phyloP scores from a whole-genome alignment of 2,329 filamentous ascomycete species.

The Ceratocystis huliohia region DNA sequence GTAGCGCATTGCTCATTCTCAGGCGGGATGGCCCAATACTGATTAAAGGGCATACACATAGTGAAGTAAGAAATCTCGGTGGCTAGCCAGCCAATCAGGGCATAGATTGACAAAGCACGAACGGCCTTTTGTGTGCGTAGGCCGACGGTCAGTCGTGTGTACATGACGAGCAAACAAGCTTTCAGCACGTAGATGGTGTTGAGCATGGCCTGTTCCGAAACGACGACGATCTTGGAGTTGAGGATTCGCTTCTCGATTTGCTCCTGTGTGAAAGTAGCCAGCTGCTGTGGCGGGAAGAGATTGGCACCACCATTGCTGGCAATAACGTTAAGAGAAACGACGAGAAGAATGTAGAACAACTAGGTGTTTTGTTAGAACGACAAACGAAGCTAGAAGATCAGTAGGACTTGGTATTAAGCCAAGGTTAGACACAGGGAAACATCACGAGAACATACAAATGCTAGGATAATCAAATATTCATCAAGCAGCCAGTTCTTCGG shows the following conservation, averaged over 20 bases:
- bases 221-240: slow-evolving; percentile 50
- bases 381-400: not conserved
- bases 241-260: slow-evolving; percentile 31
- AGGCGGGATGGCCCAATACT: slow-evolving; percentile 47
- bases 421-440: not conserved
- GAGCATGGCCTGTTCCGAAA: slow-evolving; percentile 50
- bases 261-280: slow-evolving; percentile 14
- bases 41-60: slow-evolving; percentile 42
- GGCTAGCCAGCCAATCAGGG: slow-evolving; percentile 35
- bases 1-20: slow-evolving; percentile 43
- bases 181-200: slow-evolving; percentile 46
- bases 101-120: slow-evolving; percentile 38
- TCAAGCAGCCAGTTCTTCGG: slow-evolving; percentile 20
- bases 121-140: slow-evolving; percentile 37
- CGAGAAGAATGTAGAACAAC: slow-evolving; percentile 35
- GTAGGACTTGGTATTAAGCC: not conserved
- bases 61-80: slow-evolving; percentile 39
- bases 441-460: slow-evolving; percentile 16
- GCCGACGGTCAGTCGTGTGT: slow-evolving; percentile 29
- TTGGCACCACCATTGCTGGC: slow-evolving; percentile 18
- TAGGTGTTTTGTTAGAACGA: not conserved
- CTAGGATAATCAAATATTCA: slow-evolving; percentile 16
- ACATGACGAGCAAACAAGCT: slow-evolving; percentile 44
- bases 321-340: slow-evolving; percentile 15
- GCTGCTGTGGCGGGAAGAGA: slow-evolving; percentile 17